Evolutionary conservation across 1,284 basidiomycete species (phyloP).

Genomic region (Moniliella sp.): DNA sequence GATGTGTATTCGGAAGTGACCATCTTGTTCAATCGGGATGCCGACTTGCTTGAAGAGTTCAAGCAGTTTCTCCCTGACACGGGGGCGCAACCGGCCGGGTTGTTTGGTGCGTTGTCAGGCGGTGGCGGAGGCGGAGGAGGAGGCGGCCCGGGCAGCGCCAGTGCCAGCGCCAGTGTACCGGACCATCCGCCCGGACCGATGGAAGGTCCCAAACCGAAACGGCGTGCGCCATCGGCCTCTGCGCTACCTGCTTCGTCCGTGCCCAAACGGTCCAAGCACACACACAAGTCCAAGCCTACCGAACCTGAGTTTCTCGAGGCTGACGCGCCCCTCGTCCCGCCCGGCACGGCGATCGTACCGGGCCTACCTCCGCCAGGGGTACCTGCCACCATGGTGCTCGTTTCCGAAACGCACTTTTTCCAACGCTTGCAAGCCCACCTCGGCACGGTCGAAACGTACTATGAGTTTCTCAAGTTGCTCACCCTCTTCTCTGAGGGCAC

Average conservation of each 20-base stretch:
- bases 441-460: conserved; percentile 65
- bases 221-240: no score
- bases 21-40: conserved; percentile 69
- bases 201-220: no score
- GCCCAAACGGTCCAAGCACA: neutral
- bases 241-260: neutral
- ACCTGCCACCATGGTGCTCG: conserved; percentile 11
- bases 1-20: conserved; percentile 87
- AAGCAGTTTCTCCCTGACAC: conserved; percentile 77
- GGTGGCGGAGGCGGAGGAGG: no score
- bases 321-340: neutral
- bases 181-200: neutral
- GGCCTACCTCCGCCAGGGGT: conserved; percentile 12
- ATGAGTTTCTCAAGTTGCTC: conserved; percentile 83
- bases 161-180: neutral
- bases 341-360: conserved; percentile 6
- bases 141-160: no score
- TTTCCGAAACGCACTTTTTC: conserved; percentile 65
- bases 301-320: no score
- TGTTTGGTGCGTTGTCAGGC: conserved; percentile 35
- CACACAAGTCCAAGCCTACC: neutral
- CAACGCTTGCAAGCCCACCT: conserved; percentile 70
- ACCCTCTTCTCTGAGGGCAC: conserved; percentile 79
- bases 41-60: conserved; percentile 81
- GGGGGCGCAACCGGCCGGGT: conserved; percentile 18